A percentile compares a stretch with the other conserved stretches of the same genome.
Evolutionary conservation across 2,329 filamentous ascomycete genomes (phyloP).

Genomic region (Beauveria medogensis): DNA sequence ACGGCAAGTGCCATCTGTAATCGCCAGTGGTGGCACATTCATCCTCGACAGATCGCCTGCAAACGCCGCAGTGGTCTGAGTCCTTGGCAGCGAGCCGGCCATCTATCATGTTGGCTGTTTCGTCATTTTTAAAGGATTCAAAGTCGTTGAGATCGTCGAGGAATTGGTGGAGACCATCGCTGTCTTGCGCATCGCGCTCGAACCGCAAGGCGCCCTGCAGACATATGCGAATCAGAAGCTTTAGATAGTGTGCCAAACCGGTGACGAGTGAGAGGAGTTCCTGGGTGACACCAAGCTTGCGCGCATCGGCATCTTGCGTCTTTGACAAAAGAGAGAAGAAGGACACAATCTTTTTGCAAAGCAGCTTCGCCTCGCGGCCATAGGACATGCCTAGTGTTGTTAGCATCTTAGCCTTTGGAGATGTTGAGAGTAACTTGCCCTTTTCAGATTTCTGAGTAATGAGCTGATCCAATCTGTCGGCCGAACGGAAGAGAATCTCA

Average conservation of each 20-base stretch:
- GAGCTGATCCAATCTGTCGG: slow-evolving; percentile 72
- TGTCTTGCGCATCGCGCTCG: slow-evolving; percentile 70
- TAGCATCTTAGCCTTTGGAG: background rate
- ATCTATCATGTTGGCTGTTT: slow-evolving; percentile 57
- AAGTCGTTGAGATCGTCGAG: slow-evolving; percentile 76
- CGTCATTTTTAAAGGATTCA: slow-evolving; percentile 66
- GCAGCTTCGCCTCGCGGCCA: slow-evolving; percentile 87
- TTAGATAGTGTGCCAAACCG: slow-evolving; percentile 91
- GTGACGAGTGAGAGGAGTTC: slow-evolving; percentile 97
- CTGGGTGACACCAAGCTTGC: slow-evolving; percentile 91
- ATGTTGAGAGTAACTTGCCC: slow-evolving; percentile 42
- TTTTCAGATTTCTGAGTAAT: slow-evolving; percentile 65
- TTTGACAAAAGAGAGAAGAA: slow-evolving; percentile 95
- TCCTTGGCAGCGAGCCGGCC: slow-evolving; percentile 62
- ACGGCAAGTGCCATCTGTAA: slow-evolving; percentile 74
- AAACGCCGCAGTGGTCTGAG: slow-evolving; percentile 77
- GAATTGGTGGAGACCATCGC: slow-evolving; percentile 73
- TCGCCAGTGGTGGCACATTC: slow-evolving; percentile 74
- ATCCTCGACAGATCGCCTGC: slow-evolving; percentile 85
- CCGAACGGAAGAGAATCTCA: slow-evolving; percentile 82
- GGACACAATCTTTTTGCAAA: slow-evolving; percentile 99
- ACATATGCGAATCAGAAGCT: slow-evolving; percentile 93
- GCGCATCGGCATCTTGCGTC: slow-evolving; percentile 81
- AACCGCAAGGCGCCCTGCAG: slow-evolving; percentile 87
- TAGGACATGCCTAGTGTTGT: slow-evolving; percentile 66